phyloP scores from a whole-genome alignment of 2,329 filamentous ascomycete genomes.

The Didymellaceae sp. region DNA sequence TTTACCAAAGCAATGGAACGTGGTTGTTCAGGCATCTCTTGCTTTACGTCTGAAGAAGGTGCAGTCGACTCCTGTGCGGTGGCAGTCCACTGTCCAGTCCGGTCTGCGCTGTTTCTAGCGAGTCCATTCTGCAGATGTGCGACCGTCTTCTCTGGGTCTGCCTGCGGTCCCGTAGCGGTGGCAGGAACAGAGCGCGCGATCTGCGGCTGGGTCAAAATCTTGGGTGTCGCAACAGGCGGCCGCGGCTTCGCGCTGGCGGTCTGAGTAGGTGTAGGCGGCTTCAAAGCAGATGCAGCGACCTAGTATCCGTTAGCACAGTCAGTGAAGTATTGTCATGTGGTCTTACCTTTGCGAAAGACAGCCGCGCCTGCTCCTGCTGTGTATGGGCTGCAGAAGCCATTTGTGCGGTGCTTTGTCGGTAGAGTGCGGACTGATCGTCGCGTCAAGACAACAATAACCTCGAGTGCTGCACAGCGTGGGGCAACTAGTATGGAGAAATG shows the following conservation, averaged over 20 bases:
- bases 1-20: slow-evolving; percentile 41
- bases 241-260: slow-evolving; percentile 29
- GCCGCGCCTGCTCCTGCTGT: slow-evolving; percentile 54
- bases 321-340: background rate
- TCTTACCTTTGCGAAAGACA: slow-evolving; percentile 79
- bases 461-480: background rate
- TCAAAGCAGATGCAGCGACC: slow-evolving; percentile 52
- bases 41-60: slow-evolving; percentile 55
- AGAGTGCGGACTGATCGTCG: background rate
- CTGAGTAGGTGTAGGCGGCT: slow-evolving; percentile 31
- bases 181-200: slow-evolving; percentile 27
- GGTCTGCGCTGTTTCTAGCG: slow-evolving; percentile 24
- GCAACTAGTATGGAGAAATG: background rate
- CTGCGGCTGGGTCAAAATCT: slow-evolving; percentile 28
- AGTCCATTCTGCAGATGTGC: slow-evolving; percentile 8
- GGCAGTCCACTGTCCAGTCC: slow-evolving; percentile 34
- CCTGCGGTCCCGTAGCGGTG: slow-evolving; percentile 27
- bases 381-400: slow-evolving; percentile 45
- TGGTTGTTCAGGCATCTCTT: slow-evolving; percentile 34
- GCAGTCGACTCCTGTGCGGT: slow-evolving; percentile 28
- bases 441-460: background rate
- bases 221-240: slow-evolving; percentile 36
- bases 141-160: slow-evolving; percentile 17
- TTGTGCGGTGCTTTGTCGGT: background rate
- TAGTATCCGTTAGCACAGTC: slow-evolving; percentile 30